phyloP scores from a whole-genome alignment of 306 rosid genomes.

The Canavalia gladiata region DNA sequence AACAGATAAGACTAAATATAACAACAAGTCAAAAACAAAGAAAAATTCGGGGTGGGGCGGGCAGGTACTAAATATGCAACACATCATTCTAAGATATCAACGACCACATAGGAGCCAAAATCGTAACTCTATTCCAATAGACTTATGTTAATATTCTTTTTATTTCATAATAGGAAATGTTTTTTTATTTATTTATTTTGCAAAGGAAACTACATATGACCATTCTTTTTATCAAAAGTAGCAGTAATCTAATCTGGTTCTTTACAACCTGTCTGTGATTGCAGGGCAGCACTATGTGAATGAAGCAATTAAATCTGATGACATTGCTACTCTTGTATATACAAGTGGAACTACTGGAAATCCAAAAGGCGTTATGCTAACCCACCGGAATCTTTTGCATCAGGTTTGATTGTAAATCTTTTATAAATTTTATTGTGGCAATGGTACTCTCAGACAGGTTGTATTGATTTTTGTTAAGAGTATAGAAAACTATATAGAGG shows the following conservation, averaged over 20 bases:
- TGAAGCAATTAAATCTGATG: slow-evolving; percentile 80
- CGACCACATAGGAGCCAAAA: slow-evolving; percentile 12
- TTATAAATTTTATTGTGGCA: slow-evolving; percentile 30
- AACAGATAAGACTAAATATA: not conserved
- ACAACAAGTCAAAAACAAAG: not conserved
- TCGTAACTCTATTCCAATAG: not conserved
- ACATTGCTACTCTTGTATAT: slow-evolving; percentile 87
- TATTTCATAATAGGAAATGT: not conserved
- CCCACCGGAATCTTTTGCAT: slow-evolving; percentile 90
- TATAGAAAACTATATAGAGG: slow-evolving; percentile 25
- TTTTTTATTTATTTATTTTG: slow-evolving; percentile 20
- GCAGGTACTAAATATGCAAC: not conserved
- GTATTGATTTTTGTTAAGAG: slow-evolving; percentile 12
- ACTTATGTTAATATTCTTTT: slow-evolving; percentile 11
- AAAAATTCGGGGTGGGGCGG: not conserved
- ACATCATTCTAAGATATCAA: not conserved
- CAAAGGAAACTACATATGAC: slow-evolving; percentile 5
- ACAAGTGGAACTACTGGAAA: slow-evolving; percentile 98
- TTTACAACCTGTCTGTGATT: slow-evolving; percentile 49
- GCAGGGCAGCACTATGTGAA: slow-evolving; percentile 63
- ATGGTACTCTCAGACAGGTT: slow-evolving; percentile 18
- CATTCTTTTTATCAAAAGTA: slow-evolving; percentile 29
- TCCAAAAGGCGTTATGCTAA: slow-evolving; percentile 94
- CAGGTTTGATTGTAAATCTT: slow-evolving; percentile 72
- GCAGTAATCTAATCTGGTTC: slow-evolving; percentile 8